A percentile compares a stretch with the other conserved stretches of the same genome.
Evolutionary conservation across 2,329 filamentous ascomycete species (phyloP).

Genomic region (Neospermospora avenae): DNA sequence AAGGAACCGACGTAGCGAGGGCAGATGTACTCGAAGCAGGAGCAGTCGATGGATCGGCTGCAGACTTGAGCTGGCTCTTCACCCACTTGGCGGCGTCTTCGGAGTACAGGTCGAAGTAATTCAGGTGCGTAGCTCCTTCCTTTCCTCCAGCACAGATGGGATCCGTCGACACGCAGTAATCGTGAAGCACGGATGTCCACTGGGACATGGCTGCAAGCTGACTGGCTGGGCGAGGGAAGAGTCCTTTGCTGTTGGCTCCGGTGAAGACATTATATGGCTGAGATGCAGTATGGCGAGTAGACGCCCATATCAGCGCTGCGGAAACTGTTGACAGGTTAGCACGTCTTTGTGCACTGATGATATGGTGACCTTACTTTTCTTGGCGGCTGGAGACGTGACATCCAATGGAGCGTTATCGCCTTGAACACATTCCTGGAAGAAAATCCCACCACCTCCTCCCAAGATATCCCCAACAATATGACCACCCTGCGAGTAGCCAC

Average conservation of each 20-base stretch:
- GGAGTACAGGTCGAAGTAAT: conserved; percentile 38
- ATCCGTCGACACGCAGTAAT: conserved; percentile 39
- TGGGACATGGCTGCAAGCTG: neutral
- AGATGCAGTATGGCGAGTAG: neutral
- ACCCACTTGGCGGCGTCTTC: conserved; percentile 6
- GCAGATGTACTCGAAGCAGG: neutral
- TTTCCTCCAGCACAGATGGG: conserved; percentile 41
- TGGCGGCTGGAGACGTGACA: neutral
- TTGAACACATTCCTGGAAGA: conserved; percentile 25
- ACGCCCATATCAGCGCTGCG: conserved; percentile 1
- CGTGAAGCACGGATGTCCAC: conserved; percentile 26
- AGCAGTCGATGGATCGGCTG: neutral
- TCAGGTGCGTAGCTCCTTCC: conserved; percentile 35
- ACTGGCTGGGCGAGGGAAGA: conserved; percentile 2
- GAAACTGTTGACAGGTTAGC: neutral
- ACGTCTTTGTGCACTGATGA: neutral
- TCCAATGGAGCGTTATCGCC: neutral
- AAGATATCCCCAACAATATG: conserved; percentile 40
- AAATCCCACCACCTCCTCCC: conserved; percentile 36
- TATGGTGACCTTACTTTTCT: neutral
- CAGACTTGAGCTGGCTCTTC: conserved; percentile 1
- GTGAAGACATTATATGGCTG: conserved; percentile 6
- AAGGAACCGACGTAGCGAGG: neutral
- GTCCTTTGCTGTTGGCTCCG: neutral
- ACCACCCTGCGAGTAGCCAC: conserved; percentile 42